These are phyloP conservation scores for Asterochloris sp. DNA, from an alignment of 139 green algal genomes.

Conservation along the genomic window DNA sequence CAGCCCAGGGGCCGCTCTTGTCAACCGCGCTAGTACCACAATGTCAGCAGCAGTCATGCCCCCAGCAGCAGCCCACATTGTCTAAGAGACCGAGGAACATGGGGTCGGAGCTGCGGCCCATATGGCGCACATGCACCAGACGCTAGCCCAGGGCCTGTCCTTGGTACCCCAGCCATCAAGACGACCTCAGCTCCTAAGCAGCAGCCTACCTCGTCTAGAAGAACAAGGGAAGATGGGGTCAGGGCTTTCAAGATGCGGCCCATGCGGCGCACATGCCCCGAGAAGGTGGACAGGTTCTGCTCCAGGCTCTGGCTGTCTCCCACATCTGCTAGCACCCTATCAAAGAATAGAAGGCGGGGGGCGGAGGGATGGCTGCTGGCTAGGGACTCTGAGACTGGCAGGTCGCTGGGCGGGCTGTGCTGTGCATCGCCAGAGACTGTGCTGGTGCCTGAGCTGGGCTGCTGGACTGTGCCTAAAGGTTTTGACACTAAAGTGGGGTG, in stretches of 20 bases:
- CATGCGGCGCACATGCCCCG: constrained; percentile 55
- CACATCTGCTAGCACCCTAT: constrained; percentile 69
- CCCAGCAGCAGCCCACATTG: neutral
- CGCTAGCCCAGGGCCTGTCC: too few species aligned
- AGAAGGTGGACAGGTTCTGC: constrained; percentile 80
- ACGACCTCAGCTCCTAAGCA: neutral
- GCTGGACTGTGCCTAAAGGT: neutral
- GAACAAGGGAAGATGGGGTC: constrained; percentile 49
- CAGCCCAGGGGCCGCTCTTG: too few species aligned
- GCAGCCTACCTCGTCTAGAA: constrained; percentile 75
- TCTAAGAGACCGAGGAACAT: neutral
- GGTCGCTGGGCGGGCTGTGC: neutral
- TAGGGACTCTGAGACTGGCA: neutral
- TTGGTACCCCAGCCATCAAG: neutral
- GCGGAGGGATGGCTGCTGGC: neutral
- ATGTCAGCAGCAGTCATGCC: too few species aligned
- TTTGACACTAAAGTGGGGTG: neutral
- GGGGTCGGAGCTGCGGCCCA: neutral
- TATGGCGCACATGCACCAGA: too few species aligned
- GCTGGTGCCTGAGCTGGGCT: neutral
- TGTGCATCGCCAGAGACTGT: neutral
- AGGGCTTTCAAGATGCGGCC: constrained; percentile 34
- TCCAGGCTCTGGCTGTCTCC: constrained; percentile 74
- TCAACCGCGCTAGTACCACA: too few species aligned
- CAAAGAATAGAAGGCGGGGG: constrained; percentile 41